Base-by-base conservation (phyloP, 257 asterid genomes). In the Solanum sejunctum region DNA sequence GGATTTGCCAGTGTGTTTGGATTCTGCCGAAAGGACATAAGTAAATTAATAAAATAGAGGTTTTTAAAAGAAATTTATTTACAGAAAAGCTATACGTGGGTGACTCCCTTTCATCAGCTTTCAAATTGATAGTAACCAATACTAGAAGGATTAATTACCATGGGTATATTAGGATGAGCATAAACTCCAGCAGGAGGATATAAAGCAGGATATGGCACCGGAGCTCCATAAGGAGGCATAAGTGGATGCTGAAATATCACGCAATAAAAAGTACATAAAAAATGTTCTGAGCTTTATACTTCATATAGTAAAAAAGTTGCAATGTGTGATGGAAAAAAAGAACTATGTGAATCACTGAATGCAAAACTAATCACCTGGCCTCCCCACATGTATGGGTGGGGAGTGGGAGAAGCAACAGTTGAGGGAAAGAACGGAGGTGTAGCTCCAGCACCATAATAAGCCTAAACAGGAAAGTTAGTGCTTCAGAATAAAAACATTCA, bases 151-250 rank as follows among this genome's bases (percentile, higher is more conserved):
- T 54, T 26, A 54, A 54, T 89, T 92, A 96, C 99, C 98, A 47
- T 85, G 70, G 94, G 89, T 92, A 95, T 92, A 86, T 87, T 92
- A 82, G 99, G 99, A 92, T 96, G 98, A 84, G 98, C 95, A 87
- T 95, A 95, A 87, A 94, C 94, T 86, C 95, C 98, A 71, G 94
- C 95, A 45, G 97, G 97, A 90, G 98, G 95, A 91, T 96, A 96
- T 26, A 96, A 45, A 86, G 98, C 95, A 84, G 98, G 98, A 89
- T 94, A 96, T 47, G 99, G 98, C 86, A 96, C 97, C 64, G 99
- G 98, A 84, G 98, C 95, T 83, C 99, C 99, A 87, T 96, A 96
- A 84, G 98, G 98, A 70, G 98, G 90, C 97, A 96, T 95, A 89
- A 96, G 78, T 58, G 99, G 98, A 88, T 95, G 99, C 98, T 96